phyloP scores from a whole-genome alignment of 2,329 filamentous ascomycete species.

The Stenocarpella maydis region DNA sequence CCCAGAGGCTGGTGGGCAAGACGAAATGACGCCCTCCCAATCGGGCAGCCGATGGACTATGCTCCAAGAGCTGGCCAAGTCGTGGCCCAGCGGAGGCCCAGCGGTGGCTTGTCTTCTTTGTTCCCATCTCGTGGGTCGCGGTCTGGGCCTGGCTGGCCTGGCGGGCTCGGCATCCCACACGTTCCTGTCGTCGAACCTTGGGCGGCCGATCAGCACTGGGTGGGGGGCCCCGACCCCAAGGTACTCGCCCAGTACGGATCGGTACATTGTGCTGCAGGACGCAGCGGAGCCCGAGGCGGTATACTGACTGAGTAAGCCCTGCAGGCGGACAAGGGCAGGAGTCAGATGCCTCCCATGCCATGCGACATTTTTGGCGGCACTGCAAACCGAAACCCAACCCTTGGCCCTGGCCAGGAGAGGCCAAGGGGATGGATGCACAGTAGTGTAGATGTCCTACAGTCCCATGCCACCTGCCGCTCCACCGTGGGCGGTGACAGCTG shows the following conservation, averaged over 20 bases:
- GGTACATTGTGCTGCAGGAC: slow-evolving; percentile 25
- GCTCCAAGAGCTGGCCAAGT: no score
- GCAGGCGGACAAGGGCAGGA: slow-evolving; percentile 8
- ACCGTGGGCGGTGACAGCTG: slow-evolving; percentile 1
- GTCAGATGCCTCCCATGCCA: slow-evolving; percentile 14
- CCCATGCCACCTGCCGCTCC: background rate
- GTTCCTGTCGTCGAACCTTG: slow-evolving; percentile 27
- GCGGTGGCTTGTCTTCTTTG: slow-evolving; percentile 17
- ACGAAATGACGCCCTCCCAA: slow-evolving; percentile 15
- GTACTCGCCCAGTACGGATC: slow-evolving; percentile 23
- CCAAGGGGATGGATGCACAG: no score
- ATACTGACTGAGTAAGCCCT: slow-evolving; percentile 29
- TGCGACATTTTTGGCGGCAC: slow-evolving; percentile 20
- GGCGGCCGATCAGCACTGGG: slow-evolving; percentile 4
- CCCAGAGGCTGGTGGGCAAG: slow-evolving; percentile 6
- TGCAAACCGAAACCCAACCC: slow-evolving; percentile 12
- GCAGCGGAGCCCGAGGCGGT: slow-evolving; percentile 28
- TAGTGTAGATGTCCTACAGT: no score
- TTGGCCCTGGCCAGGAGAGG: slow-evolving; percentile 6
- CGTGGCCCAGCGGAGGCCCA: background rate
- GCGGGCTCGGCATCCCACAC: slow-evolving; percentile 13
- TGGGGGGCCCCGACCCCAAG: background rate
- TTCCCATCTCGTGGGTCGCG: slow-evolving; percentile 6
- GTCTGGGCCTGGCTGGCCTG: slow-evolving; percentile 11
- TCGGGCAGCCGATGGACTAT: slow-evolving; percentile 8